A percentile compares a stretch with the other conserved stretches of the same genome.
Conservation (phyloP, 192 early-diverging fungal genomes). For the Umbelopsis sp. region DNA sequence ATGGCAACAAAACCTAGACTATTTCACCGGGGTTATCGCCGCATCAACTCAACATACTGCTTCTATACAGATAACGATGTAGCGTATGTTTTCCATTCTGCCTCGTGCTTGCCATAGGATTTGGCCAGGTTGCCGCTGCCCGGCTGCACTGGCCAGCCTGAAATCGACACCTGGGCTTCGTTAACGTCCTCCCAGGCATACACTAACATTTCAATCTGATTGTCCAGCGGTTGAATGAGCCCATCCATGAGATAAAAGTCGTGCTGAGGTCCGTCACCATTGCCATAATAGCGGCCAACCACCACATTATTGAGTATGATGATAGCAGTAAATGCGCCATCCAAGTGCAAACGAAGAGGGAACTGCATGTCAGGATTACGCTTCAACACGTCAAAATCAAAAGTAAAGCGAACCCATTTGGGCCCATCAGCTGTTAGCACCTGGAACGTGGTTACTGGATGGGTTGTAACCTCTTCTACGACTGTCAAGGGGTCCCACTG, state of each 20-base stretch:
- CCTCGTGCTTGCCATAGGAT: not conserved
- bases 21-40: no score
- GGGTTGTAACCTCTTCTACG: not conserved
- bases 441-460: not conserved
- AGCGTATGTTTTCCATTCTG: not conserved
- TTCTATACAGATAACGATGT: not conserved
- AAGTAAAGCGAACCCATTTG: constrained; percentile 38
- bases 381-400: constrained; percentile 25
- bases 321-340: constrained; percentile 70
- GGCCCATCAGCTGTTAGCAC: constrained; percentile 37
- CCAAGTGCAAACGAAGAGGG: constrained; percentile 67
- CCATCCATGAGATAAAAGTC: constrained; percentile 71
- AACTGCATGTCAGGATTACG: constrained; percentile 28
- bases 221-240: constrained; percentile 39
- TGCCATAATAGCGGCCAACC: constrained; percentile 72
- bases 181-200: constrained; percentile 44
- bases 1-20: no score
- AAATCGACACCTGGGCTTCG: constrained; percentile 20
- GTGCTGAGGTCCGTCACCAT: constrained; percentile 65
- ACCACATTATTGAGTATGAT: constrained; percentile 70
- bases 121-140: constrained; percentile 31
- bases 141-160: constrained; percentile 32
- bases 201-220: constrained; percentile 50
- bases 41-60: no score
- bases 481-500: constrained; percentile 2